A percentile compares a stretch with the other conserved stretches of the same genome.
Conservation (phyloP, 2,329 filamentous ascomycete species). For the Sporothrix inflata region DNA sequence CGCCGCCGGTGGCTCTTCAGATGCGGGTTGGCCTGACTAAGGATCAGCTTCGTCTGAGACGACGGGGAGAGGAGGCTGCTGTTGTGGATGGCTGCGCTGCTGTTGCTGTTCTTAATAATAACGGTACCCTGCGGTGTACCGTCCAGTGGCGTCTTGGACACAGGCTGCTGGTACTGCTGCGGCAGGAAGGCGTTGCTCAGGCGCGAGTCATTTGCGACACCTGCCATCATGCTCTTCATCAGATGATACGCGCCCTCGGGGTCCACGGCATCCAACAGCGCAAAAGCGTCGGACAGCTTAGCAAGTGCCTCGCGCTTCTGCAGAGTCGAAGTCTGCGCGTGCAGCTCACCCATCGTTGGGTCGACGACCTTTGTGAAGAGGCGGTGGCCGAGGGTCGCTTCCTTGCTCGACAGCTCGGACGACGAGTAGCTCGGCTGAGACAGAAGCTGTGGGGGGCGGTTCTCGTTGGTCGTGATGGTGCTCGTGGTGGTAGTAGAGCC, state of each 20-base stretch:
- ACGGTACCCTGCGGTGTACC: conserved; percentile 59
- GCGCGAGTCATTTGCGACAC: conserved; percentile 70
- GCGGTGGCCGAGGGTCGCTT: conserved; percentile 78
- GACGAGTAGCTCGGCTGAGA: conserved; percentile 33
- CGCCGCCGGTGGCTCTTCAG: conserved; percentile 76
- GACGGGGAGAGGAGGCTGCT: conserved; percentile 40
- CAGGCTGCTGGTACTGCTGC: conserved; percentile 35
- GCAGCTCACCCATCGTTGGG: conserved; percentile 78
- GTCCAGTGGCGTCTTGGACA: conserved; percentile 45
- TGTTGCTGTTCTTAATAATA: conserved; percentile 56
- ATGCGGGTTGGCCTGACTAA: conserved; percentile 83
- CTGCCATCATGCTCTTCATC: conserved; percentile 75
- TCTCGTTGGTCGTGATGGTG: conserved; percentile 61
- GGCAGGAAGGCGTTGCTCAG: conserved; percentile 56
- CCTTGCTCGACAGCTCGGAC: conserved; percentile 68
- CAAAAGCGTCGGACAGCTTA: conserved; percentile 82
- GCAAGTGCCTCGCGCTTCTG: conserved; percentile 81
- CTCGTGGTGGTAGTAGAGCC: conserved; percentile 34
- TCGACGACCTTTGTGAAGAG: conserved; percentile 83
- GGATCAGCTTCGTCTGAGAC: conserved; percentile 67
- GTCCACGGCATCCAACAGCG: conserved; percentile 80
- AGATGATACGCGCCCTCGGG: conserved; percentile 89
- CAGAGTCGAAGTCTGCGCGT: conserved; percentile 72
- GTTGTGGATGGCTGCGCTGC: conserved; percentile 38
- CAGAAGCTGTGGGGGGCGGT: conserved; percentile 55